Evolutionary conservation across 176 grass and related monocot genomes (phyloP).

Genomic region (Saccharum officinarum): DNA sequence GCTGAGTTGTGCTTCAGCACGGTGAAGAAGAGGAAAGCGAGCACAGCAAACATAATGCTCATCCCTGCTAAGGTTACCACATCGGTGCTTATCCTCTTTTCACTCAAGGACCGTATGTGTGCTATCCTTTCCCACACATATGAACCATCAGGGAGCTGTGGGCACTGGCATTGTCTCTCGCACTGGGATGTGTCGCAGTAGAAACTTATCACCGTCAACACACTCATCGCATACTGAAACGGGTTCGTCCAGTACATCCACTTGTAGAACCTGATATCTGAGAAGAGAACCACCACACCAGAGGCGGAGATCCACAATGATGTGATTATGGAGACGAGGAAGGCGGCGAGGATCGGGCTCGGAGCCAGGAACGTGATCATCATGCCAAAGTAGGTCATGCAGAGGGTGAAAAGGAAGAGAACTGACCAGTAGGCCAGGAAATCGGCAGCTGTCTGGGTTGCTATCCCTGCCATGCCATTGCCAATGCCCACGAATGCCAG

Average conservation of each 20-base stretch:
- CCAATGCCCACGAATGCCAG: slow-evolving; percentile 33
- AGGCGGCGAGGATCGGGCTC: slow-evolving; percentile 19
- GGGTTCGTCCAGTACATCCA: slow-evolving; percentile 44
- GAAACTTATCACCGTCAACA: slow-evolving; percentile 29
- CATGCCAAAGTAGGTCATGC: slow-evolving; percentile 40
- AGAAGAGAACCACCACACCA: slow-evolving; percentile 27
- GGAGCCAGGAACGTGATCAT: slow-evolving; percentile 39
- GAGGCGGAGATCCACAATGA: slow-evolving; percentile 38
- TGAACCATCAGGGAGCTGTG: slow-evolving; percentile 24
- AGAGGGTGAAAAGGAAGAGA: slow-evolving; percentile 37
- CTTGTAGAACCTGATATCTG: slow-evolving; percentile 37
- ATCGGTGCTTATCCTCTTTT: slow-evolving; percentile 10
- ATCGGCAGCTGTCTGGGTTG: background rate
- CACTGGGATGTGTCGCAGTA: slow-evolving; percentile 25
- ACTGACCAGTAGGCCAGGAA: slow-evolving; percentile 31
- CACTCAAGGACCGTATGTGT: slow-evolving; percentile 4
- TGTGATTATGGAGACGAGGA: slow-evolving; percentile 31
- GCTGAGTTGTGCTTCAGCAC: slow-evolving; percentile 35
- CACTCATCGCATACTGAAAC: slow-evolving; percentile 35
- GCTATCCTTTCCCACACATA: slow-evolving; percentile 41
- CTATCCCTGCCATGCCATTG: slow-evolving; percentile 36
- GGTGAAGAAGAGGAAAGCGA: slow-evolving; percentile 27
- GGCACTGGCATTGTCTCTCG: slow-evolving; percentile 16
- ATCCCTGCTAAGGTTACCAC: slow-evolving; percentile 28
- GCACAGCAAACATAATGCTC: background rate